Evolutionary conservation across 192 early-diverging fungal genomes (phyloP).

Genomic region (Jimgerdemannia flammicorona): DNA sequence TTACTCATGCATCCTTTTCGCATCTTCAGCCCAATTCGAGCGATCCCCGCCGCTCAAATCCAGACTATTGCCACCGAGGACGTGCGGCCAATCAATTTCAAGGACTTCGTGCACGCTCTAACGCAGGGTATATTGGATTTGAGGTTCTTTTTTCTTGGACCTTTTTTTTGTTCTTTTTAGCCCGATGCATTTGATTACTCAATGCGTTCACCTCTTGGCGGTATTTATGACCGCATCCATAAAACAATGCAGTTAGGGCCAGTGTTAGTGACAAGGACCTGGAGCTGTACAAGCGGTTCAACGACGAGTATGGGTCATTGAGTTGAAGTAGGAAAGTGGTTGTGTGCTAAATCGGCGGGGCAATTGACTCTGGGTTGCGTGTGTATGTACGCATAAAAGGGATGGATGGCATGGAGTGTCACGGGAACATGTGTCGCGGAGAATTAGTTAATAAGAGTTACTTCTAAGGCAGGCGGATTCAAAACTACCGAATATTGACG

Average conservation of each 20-base stretch:
- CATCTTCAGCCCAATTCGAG: slow-evolving; percentile 56
- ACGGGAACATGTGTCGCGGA: too few relatives aligned
- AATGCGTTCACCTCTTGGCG: slow-evolving; percentile 11
- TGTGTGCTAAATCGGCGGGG: too few relatives aligned
- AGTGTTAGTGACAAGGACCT: slow-evolving; percentile 84
- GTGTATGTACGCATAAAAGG: too few relatives aligned
- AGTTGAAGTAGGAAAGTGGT: neutral
- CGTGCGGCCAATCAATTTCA: slow-evolving; percentile 66
- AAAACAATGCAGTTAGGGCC: slow-evolving; percentile 49
- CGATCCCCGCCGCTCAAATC: slow-evolving; percentile 47
- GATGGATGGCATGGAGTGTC: too few relatives aligned
- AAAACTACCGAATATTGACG: too few relatives aligned
- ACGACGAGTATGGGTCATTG: slow-evolving; percentile 63
- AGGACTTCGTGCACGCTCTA: slow-evolving; percentile 78
- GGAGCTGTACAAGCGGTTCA: slow-evolving; percentile 69
- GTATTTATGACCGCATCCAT: slow-evolving; percentile 2
- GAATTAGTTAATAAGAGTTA: too few relatives aligned
- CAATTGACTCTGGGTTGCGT: too few relatives aligned
- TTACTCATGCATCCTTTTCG: neutral
- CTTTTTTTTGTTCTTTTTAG: neutral
- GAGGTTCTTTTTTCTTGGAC: neutral
- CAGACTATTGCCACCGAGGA: slow-evolving; percentile 46
- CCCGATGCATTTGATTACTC: neutral
- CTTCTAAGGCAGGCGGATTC: too few relatives aligned
- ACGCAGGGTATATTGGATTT: slow-evolving; percentile 46